Evolutionary conservation across 1,284 basidiomycete species (phyloP).

Genomic region (Naganishia liquefaciens): DNA sequence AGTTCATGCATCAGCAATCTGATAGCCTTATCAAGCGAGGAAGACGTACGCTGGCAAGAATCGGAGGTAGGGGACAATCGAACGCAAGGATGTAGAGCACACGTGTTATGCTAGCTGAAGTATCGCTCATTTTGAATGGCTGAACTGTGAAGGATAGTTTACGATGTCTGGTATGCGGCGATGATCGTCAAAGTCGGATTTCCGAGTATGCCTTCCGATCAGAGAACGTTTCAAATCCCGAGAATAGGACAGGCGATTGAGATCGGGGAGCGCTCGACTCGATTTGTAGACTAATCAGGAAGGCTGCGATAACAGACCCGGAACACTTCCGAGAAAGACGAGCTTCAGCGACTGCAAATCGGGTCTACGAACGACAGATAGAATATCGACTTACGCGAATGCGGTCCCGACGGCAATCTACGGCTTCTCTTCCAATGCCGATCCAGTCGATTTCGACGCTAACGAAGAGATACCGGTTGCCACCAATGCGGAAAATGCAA

Average conservation of each 20-base stretch:
- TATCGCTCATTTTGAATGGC: slow-evolving; percentile 4
- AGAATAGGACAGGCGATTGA: neutral
- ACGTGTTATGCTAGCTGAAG: slow-evolving; percentile 5
- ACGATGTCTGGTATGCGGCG: neutral
- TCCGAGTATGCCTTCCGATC: neutral
- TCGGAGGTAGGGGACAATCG: slow-evolving; percentile 18
- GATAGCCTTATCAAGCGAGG: neutral
- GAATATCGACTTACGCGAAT: no score
- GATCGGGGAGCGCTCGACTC: neutral
- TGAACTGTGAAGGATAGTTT: neutral
- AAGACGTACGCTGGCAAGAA: slow-evolving; percentile 16
- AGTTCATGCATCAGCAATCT: neutral
- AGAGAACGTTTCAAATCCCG: no score
- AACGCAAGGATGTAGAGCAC: slow-evolving; percentile 18
- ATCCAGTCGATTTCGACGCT: no score
- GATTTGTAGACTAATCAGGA: neutral
- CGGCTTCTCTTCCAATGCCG: no score
- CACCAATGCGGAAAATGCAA: no score
- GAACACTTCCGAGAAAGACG: no score
- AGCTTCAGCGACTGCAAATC: no score
- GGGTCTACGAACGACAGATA: no score
- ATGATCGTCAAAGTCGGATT: neutral
- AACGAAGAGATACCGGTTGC: no score
- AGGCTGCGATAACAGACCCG: neutral
- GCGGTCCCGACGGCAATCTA: no score